Conservation (phyloP, 2,329 filamentous ascomycete species). For the Sporothrix humicola region DNA sequence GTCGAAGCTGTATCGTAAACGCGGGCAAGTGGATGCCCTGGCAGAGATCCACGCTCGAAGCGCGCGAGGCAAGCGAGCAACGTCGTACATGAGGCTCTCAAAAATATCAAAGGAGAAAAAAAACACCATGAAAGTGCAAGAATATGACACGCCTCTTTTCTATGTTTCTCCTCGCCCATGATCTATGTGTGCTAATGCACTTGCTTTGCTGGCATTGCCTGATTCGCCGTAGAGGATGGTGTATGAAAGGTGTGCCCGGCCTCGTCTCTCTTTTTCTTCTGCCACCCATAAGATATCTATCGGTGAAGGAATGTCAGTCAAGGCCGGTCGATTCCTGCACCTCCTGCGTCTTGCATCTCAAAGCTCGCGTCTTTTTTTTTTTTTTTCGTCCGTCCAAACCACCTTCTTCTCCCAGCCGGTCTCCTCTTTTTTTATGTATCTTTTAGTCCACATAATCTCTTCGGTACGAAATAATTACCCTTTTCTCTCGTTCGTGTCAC, state of each 20-base stretch:
- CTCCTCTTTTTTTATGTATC: not conserved
- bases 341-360: constrained; percentile 11
- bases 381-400: not conserved
- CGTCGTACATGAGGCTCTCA: constrained; percentile 13
- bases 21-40: not conserved
- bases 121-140: not conserved
- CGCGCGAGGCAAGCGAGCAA: constrained; percentile 21
- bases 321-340: not conserved
- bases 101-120: not conserved
- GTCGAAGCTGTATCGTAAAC: not conserved
- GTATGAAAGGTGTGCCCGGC: not conserved
- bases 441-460: not conserved
- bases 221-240: constrained; percentile 1
- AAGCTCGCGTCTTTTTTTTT: not conserved
- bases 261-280: not conserved
- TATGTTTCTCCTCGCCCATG: not conserved
- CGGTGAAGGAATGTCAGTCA: not conserved
- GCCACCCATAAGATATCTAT: not conserved
- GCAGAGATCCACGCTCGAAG: not conserved
- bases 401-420: not conserved
- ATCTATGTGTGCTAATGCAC: not conserved
- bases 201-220: constrained; percentile 31
- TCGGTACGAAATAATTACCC: not conserved
- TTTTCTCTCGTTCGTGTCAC: constrained; percentile 21
- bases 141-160: not conserved